Conservation (phyloP, 305 asterid genomes). For the Ilex paraguariensis region DNA sequence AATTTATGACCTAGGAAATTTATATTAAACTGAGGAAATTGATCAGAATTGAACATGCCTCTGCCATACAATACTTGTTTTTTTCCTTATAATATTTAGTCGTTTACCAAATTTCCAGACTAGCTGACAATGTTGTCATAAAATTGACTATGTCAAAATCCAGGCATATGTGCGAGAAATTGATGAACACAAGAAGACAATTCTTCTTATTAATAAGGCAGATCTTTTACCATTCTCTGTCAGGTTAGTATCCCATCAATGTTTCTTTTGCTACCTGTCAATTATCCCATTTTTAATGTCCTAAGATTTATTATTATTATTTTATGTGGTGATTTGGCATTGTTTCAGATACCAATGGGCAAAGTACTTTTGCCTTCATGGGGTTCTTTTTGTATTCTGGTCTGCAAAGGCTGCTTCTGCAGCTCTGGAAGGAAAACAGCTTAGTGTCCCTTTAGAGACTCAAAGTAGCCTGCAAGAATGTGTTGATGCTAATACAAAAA, state of each 20-base stretch:
- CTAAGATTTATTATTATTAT: not conserved
- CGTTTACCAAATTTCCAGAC: no score
- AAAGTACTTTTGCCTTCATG: slow-evolving; percentile 58
- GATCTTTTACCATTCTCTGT: slow-evolving; percentile 80
- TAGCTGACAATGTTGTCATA: not conserved
- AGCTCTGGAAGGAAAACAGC: slow-evolving; percentile 57
- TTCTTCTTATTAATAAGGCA: slow-evolving; percentile 95
- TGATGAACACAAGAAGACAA: slow-evolving; percentile 80
- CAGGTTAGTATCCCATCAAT: slow-evolving; percentile 44
- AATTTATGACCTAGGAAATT: no score
- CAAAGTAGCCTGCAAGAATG: slow-evolving; percentile 34
- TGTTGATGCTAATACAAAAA: slow-evolving; percentile 45
- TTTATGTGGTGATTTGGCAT: slow-evolving; percentile 3
- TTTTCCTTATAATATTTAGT: not conserved
- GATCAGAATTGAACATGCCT: not conserved
- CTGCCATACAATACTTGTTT: not conserved
- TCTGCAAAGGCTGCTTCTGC: slow-evolving; percentile 98
- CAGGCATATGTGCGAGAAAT: slow-evolving; percentile 91
- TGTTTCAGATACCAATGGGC: slow-evolving; percentile 81
- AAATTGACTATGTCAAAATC: slow-evolving; percentile 15
- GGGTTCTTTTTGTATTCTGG: slow-evolving; percentile 90
- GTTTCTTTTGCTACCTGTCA: slow-evolving; percentile 14
- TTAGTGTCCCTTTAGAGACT: slow-evolving; percentile 19
- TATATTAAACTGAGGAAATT: no score
- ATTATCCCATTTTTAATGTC: slow-evolving; percentile 6